Percentiles rank a stretch among this genome's conserved stretches.
phyloP scores from a whole-genome alignment of 768 basidiomycete species.

The Suillus ampliporus region DNA sequence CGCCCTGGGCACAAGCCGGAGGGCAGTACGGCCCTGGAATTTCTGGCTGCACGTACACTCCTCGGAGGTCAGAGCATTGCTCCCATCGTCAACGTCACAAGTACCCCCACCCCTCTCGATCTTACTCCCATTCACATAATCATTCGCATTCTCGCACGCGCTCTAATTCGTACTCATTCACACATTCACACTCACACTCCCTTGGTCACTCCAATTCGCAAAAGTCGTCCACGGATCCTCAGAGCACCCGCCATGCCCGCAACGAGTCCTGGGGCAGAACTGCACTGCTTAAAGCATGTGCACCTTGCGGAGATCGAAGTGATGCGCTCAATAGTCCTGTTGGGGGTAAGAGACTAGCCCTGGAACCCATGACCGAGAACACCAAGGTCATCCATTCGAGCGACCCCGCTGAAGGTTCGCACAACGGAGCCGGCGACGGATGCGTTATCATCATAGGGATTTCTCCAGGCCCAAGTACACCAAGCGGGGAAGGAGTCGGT shows the following conservation, averaged over 20 bases:
- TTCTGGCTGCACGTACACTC: constrained; percentile 70
- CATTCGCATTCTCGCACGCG: constrained; percentile 13
- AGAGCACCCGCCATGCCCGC: constrained; percentile 37
- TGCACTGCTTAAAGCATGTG: constrained; percentile 42
- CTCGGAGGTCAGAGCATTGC: constrained; percentile 67
- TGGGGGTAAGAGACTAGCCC: constrained; percentile 23
- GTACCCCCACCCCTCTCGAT: constrained; percentile 34
- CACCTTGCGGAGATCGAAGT: constrained; percentile 31
- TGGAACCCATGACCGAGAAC: constrained; percentile 24
- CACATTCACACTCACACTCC: constrained; percentile 46
- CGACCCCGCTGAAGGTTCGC: not conserved
- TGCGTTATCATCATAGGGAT: constrained; percentile 19
- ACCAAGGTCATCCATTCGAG: constrained; percentile 26
- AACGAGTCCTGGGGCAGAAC: constrained; percentile 45
- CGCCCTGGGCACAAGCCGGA: constrained; percentile 26
- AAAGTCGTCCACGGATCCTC: constrained; percentile 31
- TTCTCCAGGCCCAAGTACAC: constrained; percentile 39
- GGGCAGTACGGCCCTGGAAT: constrained; percentile 49
- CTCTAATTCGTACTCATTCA: constrained; percentile 32
- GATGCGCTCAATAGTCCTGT: constrained; percentile 31
- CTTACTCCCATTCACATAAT: constrained; percentile 35
- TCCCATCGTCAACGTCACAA: constrained; percentile 42
- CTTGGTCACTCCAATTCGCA: constrained; percentile 39
- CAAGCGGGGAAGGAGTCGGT: constrained; percentile 40
- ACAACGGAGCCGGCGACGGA: constrained; percentile 4